These are phyloP conservation scores for Mangifera indica DNA, from an alignment of 345 rosid species.

Conservation along the genomic window DNA sequence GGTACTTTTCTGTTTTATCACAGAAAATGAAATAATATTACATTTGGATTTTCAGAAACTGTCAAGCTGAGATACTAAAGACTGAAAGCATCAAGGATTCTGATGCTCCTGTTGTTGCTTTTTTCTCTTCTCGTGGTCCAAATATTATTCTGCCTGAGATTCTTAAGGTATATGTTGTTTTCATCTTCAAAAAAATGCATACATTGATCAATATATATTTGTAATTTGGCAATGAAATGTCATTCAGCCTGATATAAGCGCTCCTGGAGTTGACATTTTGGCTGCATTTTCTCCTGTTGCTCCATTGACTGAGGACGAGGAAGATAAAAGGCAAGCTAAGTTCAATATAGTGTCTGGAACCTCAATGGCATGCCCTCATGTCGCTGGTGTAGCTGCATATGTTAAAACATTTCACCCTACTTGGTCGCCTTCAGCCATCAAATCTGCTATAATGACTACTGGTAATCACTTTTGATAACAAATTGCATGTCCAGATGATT, in stretches of 20 bases:
- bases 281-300: constrained; percentile 39
- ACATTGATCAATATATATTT: neutral
- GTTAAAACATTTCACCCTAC: constrained; percentile 42
- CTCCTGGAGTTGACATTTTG: constrained; percentile 47
- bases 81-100: constrained; percentile 27
- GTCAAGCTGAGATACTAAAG: constrained; percentile 27
- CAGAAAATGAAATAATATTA: neutral
- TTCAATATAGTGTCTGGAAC: constrained; percentile 48
- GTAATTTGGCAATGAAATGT: neutral
- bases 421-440: constrained; percentile 66
- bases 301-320: constrained; percentile 10
- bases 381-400: constrained; percentile 46
- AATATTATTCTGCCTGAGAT: constrained; percentile 26
- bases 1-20: neutral
- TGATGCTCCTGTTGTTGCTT: constrained; percentile 34
- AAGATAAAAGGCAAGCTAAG: constrained; percentile 27
- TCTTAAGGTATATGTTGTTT: neutral
- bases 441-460: constrained; percentile 64
- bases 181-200: neutral
- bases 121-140: constrained; percentile 50
- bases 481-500: neutral
- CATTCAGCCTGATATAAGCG: constrained; percentile 49
- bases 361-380: constrained; percentile 64
- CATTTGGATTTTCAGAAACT: constrained; percentile 3
- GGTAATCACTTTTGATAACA: constrained; percentile 27